Conservation (phyloP, 1,139 yeast species). For the Candida sp. region DNA sequence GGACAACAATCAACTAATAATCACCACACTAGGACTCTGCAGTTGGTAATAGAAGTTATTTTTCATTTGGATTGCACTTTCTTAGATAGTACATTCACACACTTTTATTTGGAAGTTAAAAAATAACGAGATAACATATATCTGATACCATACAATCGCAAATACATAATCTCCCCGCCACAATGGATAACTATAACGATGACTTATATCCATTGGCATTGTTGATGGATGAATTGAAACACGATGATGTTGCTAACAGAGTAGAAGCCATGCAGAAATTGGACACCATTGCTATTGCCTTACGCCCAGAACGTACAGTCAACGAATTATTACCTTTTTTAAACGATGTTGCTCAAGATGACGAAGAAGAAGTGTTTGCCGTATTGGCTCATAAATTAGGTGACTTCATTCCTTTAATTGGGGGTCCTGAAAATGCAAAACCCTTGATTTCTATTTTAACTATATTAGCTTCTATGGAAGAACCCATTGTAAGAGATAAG, state of each 20-base stretch:
- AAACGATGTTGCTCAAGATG: slow-evolving; percentile 89
- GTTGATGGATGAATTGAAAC: slow-evolving; percentile 91
- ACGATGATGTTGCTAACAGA: slow-evolving; percentile 91
- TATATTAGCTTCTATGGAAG: slow-evolving; percentile 89
- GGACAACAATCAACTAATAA: neutral
- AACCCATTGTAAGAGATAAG: slow-evolving; percentile 95
- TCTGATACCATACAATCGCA: neutral
- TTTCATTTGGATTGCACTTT: neutral
- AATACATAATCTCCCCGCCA: slow-evolving; percentile 1
- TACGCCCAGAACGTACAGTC: slow-evolving; percentile 93
- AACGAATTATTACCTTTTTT: slow-evolving; percentile 87
- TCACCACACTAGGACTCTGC: neutral
- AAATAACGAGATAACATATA: neutral
- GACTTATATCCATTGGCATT: slow-evolving; percentile 94
- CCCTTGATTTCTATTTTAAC: slow-evolving; percentile 83
- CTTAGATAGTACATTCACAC: neutral
- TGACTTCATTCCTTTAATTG: slow-evolving; percentile 78
- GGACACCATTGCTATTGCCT: slow-evolving; percentile 91
- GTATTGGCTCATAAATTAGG: slow-evolving; percentile 91
- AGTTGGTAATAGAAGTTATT: neutral
- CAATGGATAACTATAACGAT: slow-evolving; percentile 43
- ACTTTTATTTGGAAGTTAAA: neutral
- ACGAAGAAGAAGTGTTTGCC: slow-evolving; percentile 97
- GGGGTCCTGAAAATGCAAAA: slow-evolving; percentile 79
- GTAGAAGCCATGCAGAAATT: slow-evolving; percentile 94